Evolutionary conservation across 2,329 filamentous ascomycete species (phyloP), one percentile per base, ranked within the genome.

Genomic region (Aspergillus tamarii): DNA sequence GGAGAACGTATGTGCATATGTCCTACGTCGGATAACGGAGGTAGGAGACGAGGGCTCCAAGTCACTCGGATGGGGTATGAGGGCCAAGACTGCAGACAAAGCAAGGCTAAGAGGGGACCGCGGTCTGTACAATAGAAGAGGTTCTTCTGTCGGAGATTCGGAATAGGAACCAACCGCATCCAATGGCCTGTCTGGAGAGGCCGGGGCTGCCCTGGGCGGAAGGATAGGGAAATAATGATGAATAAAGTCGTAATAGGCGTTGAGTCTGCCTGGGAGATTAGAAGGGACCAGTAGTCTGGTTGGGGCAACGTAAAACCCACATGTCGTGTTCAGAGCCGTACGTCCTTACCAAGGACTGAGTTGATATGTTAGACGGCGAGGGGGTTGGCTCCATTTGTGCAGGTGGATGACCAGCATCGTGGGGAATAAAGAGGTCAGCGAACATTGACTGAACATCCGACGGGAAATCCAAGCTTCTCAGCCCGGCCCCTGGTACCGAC

Each of bases 181-280:
- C 56, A 80, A 61, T 9, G 79, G 78, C 19, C 67, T 66, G 67
- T 81, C 76, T 34, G 71, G 68, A 23, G 66, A 69, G 43, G 69
- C 73, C 6, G 72, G 70, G 9, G 70, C 61, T 46, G 66, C 70
- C 43, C 78, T 71, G 32, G 80, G 78, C 8, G 80, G 79, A 32
- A 82, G 72, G 43, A 82, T 77, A 6, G 80, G 80, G 50, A 81
- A 81, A 66, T 80, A 82, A n/a, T 70, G 61, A 67, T 82, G 80
- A 59, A 82, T 78, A 61, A 80, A 82, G 52, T 79, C 77, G 62
- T 82, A 82, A 60, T 82, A 82, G 41, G 77, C 80, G 64, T 81
- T 80, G 56, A 82, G 70, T 67, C 80, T 82, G 57, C 39, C 1
- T 16, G 4, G 16, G 16, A 53, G 2, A 61, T 73, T 61, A 72